Percentiles rank a stretch among this genome's conserved stretches.
phyloP scores from a whole-genome alignment of 257 asterid species.

The Capsicum baccatum region DNA sequence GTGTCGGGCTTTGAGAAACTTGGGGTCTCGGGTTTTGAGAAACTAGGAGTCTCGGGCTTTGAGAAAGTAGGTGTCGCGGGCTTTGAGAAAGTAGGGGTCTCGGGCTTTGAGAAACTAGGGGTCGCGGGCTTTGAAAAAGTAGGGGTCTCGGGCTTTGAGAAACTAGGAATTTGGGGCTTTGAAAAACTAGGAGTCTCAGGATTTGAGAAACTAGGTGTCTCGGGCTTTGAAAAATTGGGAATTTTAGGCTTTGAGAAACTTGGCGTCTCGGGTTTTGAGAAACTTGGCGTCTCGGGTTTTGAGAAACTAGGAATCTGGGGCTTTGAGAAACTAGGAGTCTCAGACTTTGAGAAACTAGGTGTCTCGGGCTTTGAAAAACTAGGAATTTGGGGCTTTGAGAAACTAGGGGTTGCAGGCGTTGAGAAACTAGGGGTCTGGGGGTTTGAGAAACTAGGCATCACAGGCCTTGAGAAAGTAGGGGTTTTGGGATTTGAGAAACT shows the following conservation, averaged over 20 bases:
- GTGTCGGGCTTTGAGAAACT: rapidly evolving
- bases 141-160: not conserved
- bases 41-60: not conserved
- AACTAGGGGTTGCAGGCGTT: not conserved
- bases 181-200: not conserved
- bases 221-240: not conserved
- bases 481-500: too few relatives aligned
- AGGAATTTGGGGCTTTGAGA: not conserved
- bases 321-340: not conserved
- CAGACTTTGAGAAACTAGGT: not conserved
- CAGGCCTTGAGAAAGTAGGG: not conserved
- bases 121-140: not conserved
- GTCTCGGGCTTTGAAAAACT: not conserved
- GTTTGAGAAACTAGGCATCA: not conserved
- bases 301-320: too few relatives aligned
- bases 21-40: rapidly evolving
- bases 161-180: not conserved
- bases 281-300: not conserved
- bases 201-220: not conserved
- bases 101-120: not conserved
- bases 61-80: not conserved
- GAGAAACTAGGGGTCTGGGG: not conserved
- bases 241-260: not conserved
- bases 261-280: not conserved
- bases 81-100: not conserved